These are phyloP conservation scores for Hygrocybe coccinea DNA, from an alignment of 768 basidiomycete species.

Conservation along the genomic window DNA sequence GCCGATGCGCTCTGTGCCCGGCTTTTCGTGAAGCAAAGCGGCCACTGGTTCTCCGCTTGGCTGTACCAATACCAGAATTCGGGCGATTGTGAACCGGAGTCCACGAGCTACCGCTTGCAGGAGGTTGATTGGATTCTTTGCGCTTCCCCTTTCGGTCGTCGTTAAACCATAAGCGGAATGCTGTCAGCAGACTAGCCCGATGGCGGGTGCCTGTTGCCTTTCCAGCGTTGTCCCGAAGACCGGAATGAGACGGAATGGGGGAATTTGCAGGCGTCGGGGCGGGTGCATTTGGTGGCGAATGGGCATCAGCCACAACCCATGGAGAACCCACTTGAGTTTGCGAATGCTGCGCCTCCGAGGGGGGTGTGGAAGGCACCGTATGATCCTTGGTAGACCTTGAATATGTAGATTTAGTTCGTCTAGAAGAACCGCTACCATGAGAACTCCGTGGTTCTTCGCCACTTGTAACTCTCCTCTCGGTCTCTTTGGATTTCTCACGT, in stretches of 20 bases:
- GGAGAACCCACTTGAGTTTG: conserved; percentile 54
- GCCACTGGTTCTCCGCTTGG: conserved; percentile 50
- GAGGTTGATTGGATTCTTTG: conserved; percentile 42
- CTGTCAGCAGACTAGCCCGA: conserved; percentile 74
- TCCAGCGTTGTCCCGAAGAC: conserved; percentile 24
- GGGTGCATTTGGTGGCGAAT: conserved; percentile 31
- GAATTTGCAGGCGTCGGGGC: conserved; percentile 49
- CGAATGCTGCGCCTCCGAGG: conserved; percentile 38
- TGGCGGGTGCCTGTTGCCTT: conserved; percentile 42
- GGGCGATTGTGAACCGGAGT: conserved; percentile 12
- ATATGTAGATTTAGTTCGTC: conserved; percentile 67
- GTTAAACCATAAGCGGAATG: conserved; percentile 89
- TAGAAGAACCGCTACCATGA: conserved; percentile 58
- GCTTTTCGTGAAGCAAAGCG: conserved; percentile 26
- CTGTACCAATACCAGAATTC: conserved; percentile 29
- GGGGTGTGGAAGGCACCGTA: conserved; percentile 45
- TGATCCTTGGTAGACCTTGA: conserved; percentile 46
- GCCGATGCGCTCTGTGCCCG: conserved; percentile 59
- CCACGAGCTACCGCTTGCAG: conserved; percentile 22
- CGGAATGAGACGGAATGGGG: conserved; percentile 46
- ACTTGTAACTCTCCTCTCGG: conserved; percentile 39
- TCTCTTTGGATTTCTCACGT: conserved; percentile 41
- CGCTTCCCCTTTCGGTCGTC: conserved; percentile 87
- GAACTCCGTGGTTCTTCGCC: conserved; percentile 60
- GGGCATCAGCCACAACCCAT: conserved; percentile 60